A percentile compares a stretch with the other conserved stretches of the same genome.
Evolutionary conservation across 2,329 filamentous ascomycete species (phyloP).

Genomic region (Cladosporium sp.): DNA sequence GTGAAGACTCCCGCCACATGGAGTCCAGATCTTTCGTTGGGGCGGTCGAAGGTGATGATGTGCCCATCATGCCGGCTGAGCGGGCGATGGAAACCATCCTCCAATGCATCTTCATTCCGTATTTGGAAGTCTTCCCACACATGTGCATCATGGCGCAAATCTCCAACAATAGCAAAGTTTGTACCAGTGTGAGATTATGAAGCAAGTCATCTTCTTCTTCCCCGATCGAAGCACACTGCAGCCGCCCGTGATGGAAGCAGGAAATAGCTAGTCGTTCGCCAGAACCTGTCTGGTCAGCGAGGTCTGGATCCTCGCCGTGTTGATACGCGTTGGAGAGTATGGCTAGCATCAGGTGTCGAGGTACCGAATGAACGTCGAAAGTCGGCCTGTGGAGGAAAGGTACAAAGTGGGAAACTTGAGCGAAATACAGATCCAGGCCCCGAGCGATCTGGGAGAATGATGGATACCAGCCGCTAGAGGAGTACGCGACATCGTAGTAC

Average conservation of each 20-base stretch:
- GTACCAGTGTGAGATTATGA: conserved; percentile 28
- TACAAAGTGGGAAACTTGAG: conserved; percentile 32
- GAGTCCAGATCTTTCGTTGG: conserved; percentile 31
- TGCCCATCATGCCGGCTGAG: conserved; percentile 4
- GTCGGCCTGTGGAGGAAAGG: conserved; percentile 35
- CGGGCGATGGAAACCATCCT: conserved; percentile 37
- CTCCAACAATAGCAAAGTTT: conserved; percentile 36
- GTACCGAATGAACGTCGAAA: conserved; percentile 25
- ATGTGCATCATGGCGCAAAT: conserved; percentile 41
- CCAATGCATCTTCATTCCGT: conserved; percentile 36
- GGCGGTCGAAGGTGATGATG: background rate
- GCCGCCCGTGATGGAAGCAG: conserved; percentile 12
- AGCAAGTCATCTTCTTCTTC: conserved; percentile 9
- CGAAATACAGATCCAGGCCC: conserved; percentile 34
- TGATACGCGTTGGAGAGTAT: conserved; percentile 37
- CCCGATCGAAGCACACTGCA: background rate
- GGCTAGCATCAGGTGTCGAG: conserved; percentile 16
- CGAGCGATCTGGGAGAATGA: conserved; percentile 23
- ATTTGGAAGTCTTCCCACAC: conserved; percentile 32
- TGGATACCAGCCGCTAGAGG: conserved; percentile 29
- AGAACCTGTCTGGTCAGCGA: background rate
- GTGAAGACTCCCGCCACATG: conserved; percentile 36
- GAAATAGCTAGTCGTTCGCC: conserved; percentile 20
- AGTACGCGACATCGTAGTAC: conserved; percentile 12
- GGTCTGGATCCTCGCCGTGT: conserved; percentile 23